Evolutionary conservation across 768 basidiomycete genomes (phyloP).

Genomic region (Heimioporus sp.): DNA sequence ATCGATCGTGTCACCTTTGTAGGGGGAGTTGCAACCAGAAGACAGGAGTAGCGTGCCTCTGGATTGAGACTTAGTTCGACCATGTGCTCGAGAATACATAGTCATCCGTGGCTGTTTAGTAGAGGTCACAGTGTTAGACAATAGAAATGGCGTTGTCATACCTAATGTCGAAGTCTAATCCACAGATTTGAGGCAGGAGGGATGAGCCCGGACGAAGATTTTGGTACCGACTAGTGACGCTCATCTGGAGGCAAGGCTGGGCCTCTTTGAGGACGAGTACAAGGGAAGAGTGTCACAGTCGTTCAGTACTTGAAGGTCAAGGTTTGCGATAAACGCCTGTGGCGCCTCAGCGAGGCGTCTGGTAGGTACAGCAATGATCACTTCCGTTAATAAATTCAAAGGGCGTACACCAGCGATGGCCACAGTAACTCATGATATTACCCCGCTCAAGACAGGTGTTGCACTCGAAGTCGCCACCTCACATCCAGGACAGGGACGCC

Average conservation of each 20-base stretch:
- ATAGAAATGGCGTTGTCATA: conserved; percentile 38
- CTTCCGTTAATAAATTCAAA: too few relatives aligned
- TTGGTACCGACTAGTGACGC: conserved; percentile 66
- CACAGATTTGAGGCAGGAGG: conserved; percentile 56
- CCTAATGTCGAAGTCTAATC: conserved; percentile 61
- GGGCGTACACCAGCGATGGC: not conserved
- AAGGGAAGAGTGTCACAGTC: conserved; percentile 77
- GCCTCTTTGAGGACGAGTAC: conserved; percentile 78
- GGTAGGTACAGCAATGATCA: too few relatives aligned
- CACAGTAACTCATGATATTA: conserved; percentile 4
- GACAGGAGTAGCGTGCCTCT: conserved; percentile 41
- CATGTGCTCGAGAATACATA: conserved; percentile 52
- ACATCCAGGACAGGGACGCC: conserved; percentile 20
- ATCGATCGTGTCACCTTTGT: conserved; percentile 41
- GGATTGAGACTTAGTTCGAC: conserved; percentile 53
- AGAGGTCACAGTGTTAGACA: not conserved
- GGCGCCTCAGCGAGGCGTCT: too few relatives aligned
- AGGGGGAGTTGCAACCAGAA: conserved; percentile 53
- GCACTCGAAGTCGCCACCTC: conserved; percentile 41
- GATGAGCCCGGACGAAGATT: conserved; percentile 61
- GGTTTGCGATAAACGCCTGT: too few relatives aligned
- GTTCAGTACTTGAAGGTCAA: conserved; percentile 31
- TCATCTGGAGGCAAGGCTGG: conserved; percentile 79
- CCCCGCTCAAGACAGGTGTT: conserved; percentile 37
- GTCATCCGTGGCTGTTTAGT: conserved; percentile 38